Evolutionary conservation across 257 asterid genomes (phyloP).

Genomic region (Dorcoceras hygrometricum): DNA sequence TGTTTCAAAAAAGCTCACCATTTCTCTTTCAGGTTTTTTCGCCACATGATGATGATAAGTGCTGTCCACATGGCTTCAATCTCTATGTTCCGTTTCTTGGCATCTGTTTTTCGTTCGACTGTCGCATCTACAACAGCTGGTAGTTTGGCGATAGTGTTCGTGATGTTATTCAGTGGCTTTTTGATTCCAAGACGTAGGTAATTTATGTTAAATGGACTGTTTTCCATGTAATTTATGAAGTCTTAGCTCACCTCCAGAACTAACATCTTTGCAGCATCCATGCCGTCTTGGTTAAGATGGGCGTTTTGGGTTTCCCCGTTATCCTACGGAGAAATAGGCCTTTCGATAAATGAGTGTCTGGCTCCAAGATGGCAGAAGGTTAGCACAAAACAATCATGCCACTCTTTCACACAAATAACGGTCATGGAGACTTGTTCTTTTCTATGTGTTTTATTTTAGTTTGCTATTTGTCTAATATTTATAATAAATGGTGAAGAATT

Average conservation of each 20-base stretch:
- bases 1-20: too few species aligned
- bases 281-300: constrained; percentile 64
- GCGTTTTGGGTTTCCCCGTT: constrained; percentile 63
- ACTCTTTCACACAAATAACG: neutral
- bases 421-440: neutral
- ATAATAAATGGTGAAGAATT: too few species aligned
- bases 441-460: constrained; percentile 15
- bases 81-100: constrained; percentile 66
- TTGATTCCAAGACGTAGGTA: constrained; percentile 52
- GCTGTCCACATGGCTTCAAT: constrained; percentile 50
- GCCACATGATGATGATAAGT: constrained; percentile 45
- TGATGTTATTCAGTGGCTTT: constrained; percentile 55
- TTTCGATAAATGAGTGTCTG: constrained; percentile 47
- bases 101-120: constrained; percentile 45
- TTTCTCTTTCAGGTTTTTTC: constrained; percentile 52
- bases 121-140: constrained; percentile 50
- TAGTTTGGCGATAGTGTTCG: constrained; percentile 37
- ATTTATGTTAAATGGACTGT: neutral
- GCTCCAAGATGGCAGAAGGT: constrained; percentile 64
- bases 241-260: neutral
- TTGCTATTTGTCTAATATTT: neutral
- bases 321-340: constrained; percentile 56
- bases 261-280: constrained; percentile 40
- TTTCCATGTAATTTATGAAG: neutral
- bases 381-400: constrained; percentile 10